Evolutionary conservation across 805 yeast genomes (phyloP), one percentile per base, ranked within the genome.

Genomic region (Teunomyces barrocoloradensis): DNA sequence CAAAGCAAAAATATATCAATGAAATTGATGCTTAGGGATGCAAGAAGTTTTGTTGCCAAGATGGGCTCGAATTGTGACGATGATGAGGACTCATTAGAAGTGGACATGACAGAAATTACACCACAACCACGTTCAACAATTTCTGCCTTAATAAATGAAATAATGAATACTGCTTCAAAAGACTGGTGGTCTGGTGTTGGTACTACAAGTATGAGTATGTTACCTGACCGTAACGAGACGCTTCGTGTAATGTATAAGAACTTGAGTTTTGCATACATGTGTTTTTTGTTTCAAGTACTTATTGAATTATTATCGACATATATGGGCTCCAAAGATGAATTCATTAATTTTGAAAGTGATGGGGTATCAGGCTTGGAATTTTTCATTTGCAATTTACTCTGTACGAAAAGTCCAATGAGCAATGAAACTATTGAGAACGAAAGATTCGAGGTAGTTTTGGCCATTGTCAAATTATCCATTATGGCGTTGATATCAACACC

Each of bases 281-380:
- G 84, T 38, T 89, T 84, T 61, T 64, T 91, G 41, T 66, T 91
- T 33, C 87, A 83, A 54, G 66, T 80, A 0, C 64, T 90, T 35
- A 75, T 83, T 0, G 97, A 91, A 54, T 65, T 89, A 4, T 64
- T 91, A 5, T 79, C 84, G 1, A 87, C 96, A 1, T 91, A 90
- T 61, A 85, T 84, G 51, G 84, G 82, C 51, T 80, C 90, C 43
- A 91, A 91, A 61, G 75, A 87, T 44, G 96, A 90, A 56, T 86
- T 91, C 56, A 68, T 91, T 47, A 83, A 92, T 0, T 91, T 80
- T 55, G n/a, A 12, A 18, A 5, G 81, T 91, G 2, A 84, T 82
- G 71, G 81, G 82, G 60, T 61, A 49, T 50, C 32, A 10, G 32
- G 12, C 32, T 29, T 29, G 32, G 32, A 29, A 3, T 21, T 21